Conservation (phyloP, 2,329 filamentous ascomycete genomes). For the Cladosporium sp. region DNA sequence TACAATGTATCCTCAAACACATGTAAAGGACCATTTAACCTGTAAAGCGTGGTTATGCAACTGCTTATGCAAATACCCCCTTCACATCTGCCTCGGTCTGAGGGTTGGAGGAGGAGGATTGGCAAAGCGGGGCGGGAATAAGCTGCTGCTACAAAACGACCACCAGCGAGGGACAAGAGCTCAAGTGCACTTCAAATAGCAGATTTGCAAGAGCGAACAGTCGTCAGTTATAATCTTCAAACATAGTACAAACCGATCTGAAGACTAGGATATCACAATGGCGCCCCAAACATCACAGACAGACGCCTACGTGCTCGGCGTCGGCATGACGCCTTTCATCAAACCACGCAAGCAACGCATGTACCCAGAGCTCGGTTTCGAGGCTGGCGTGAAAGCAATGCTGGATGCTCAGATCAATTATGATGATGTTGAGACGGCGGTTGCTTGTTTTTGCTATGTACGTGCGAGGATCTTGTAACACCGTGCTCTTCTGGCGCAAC, state of each 20-base stretch:
- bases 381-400: slow-evolving; percentile 86
- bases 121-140: slow-evolving; percentile 3
- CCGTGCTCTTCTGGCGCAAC: background rate
- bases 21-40: background rate
- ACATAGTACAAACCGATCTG: background rate
- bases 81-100: slow-evolving; percentile 1
- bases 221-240: background rate
- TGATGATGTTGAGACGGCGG: slow-evolving; percentile 89
- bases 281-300: slow-evolving; percentile 12
- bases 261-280: background rate
- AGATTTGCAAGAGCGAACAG: background rate
- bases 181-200: background rate
- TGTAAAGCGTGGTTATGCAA: background rate
- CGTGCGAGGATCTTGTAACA: background rate
- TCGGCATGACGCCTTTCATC: slow-evolving; percentile 99
- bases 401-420: slow-evolving; percentile 87
- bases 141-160: background rate
- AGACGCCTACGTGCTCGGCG: slow-evolving; percentile 80
- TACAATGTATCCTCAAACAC: background rate
- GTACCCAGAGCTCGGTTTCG: slow-evolving; percentile 91
- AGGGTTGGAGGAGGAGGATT: background rate
- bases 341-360: slow-evolving; percentile 91
- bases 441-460: slow-evolving; percentile 90
- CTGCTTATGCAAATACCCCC: too few relatives aligned
- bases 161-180: background rate